A percentile compares a stretch with the other conserved stretches of the same genome.
Conservation (phyloP, 1,284 basidiomycete genomes). For the Ceratobasidium sp. region DNA sequence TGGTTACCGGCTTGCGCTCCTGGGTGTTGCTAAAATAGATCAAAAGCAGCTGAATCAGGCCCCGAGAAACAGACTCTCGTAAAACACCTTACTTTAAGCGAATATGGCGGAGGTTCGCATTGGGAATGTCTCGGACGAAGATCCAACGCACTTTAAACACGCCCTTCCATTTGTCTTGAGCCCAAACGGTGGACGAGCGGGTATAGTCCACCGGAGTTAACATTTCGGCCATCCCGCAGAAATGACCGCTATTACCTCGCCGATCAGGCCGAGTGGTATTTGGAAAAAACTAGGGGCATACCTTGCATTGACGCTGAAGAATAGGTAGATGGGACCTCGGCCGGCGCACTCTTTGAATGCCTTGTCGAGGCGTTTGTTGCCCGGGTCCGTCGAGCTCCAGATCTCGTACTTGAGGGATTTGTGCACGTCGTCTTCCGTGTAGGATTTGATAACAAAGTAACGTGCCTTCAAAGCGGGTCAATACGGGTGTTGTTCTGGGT, state of each 20-base stretch:
- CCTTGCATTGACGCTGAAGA: slow-evolving; percentile 96
- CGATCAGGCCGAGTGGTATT: background rate
- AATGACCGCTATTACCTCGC: slow-evolving; percentile 77
- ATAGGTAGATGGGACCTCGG: slow-evolving; percentile 92
- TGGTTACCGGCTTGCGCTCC: slow-evolving; percentile 96
- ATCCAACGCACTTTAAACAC: slow-evolving; percentile 97
- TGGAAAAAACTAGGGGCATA: slow-evolving; percentile 53
- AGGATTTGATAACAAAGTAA: slow-evolving; percentile 97
- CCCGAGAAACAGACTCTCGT: slow-evolving; percentile 24
- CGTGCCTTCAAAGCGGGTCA: slow-evolving; percentile 70
- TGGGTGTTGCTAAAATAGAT: slow-evolving; percentile 83
- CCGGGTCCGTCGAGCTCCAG: slow-evolving; percentile 95
- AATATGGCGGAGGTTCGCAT: slow-evolving; percentile 85
- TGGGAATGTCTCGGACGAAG: slow-evolving; percentile 94
- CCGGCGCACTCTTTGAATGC: slow-evolving; percentile 92
- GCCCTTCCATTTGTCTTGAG: slow-evolving; percentile 98
- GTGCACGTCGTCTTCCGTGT: slow-evolving; percentile 97
- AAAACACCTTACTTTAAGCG: slow-evolving; percentile 74
- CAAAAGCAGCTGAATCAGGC: slow-evolving; percentile 52
- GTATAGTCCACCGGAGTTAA: slow-evolving; percentile 89
- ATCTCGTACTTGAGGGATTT: slow-evolving; percentile 97
- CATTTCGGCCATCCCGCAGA: slow-evolving; percentile 98
- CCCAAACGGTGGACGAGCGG: slow-evolving; percentile 92
- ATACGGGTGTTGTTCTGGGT: slow-evolving; percentile 2
- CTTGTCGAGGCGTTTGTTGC: slow-evolving; percentile 94